Evolutionary conservation across 345 rosid species (phyloP).

Genomic region (Citrus trifoliata): DNA sequence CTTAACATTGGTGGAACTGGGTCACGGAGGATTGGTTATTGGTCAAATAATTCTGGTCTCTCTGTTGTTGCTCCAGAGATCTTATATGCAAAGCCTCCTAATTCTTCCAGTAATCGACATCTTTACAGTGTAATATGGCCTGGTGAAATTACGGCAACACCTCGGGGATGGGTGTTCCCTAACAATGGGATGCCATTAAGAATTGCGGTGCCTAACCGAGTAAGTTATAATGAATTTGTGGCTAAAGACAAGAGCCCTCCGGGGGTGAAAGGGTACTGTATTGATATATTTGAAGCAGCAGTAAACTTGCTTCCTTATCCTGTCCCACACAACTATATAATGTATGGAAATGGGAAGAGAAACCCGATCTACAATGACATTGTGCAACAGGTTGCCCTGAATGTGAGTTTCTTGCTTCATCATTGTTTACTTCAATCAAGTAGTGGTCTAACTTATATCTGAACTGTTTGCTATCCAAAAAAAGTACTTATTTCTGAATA

Average conservation of each 20-base stretch:
- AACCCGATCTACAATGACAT: conserved; percentile 66
- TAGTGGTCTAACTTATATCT: not conserved
- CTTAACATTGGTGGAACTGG: conserved; percentile 69
- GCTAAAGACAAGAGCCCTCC: conserved; percentile 55
- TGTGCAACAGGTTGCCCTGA: conserved; percentile 49
- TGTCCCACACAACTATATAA: conserved; percentile 60
- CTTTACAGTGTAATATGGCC: conserved; percentile 79
- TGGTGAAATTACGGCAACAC: conserved; percentile 50
- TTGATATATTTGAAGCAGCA: conserved; percentile 93
- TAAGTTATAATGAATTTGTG: conserved; percentile 52
- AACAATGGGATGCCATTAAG: conserved; percentile 73
- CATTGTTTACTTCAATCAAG: not conserved
- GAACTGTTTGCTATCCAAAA: no score
- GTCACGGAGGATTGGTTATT: conserved; percentile 71
- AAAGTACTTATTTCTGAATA: not conserved
- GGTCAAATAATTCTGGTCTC: conserved; percentile 81
- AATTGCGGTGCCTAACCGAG: conserved; percentile 79
- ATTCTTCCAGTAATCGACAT: conserved; percentile 45
- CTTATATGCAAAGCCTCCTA: conserved; percentile 51
- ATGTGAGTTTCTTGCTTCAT: conserved; percentile 48
- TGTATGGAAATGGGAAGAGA: conserved; percentile 60
- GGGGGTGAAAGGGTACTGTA: conserved; percentile 80
- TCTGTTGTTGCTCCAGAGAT: conserved; percentile 61
- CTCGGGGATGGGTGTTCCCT: conserved; percentile 93
- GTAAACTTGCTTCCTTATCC: conserved; percentile 79